Evolutionary conservation across 2,329 filamentous ascomycete genomes (phyloP), one percentile per base, ranked within the genome.

Genomic region (Fusarium nurragi): DNA sequence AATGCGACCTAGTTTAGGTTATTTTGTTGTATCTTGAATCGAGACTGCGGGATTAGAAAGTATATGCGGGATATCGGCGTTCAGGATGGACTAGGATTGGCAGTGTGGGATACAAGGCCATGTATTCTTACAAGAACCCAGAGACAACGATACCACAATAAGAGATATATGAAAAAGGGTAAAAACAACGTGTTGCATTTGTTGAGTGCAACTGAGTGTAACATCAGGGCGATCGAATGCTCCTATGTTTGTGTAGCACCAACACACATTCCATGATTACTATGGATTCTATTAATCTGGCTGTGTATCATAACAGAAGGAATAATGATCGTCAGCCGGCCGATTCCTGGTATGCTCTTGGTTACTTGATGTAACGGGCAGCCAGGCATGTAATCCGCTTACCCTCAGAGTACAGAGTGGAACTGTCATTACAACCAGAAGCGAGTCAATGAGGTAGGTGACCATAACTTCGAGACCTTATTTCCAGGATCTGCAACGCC

Each of bases 71-170:
- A 23, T 14, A 40, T 41, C 19, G 51, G 60, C 51, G 50, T 65
- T 61, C 30, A 25, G 37, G 48, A 39, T 34, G 26, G 37, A 22
- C 6, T 34, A 36, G 39, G 21, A 43, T 57, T 13, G 43, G 30
- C 37, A 23, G 19, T 40, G 39, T 39, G 9, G 21, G 45, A 40
- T 41, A 43, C 22, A 40, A 26, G 30, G 47, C 55, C 12, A 38
- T 46, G 37, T 47, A 48, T 37, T 39, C 26, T 66, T 54, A 48
- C 26, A 46, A 34, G 23, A 54, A 19, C 32, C n/a, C 11, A 46
- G 48, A 23, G 26, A 50, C 26, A 45, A 55, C 34, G 40, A 62
- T 45, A 59, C 41, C 61, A 57, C 23, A 28, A 48, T 16, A 21
- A 30, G 21, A 32, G 22, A 38, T 34, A 32, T 25, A 18, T 30